Conservation (phyloP, 2,329 filamentous ascomycete genomes). For the Epicoccum nigrum region DNA sequence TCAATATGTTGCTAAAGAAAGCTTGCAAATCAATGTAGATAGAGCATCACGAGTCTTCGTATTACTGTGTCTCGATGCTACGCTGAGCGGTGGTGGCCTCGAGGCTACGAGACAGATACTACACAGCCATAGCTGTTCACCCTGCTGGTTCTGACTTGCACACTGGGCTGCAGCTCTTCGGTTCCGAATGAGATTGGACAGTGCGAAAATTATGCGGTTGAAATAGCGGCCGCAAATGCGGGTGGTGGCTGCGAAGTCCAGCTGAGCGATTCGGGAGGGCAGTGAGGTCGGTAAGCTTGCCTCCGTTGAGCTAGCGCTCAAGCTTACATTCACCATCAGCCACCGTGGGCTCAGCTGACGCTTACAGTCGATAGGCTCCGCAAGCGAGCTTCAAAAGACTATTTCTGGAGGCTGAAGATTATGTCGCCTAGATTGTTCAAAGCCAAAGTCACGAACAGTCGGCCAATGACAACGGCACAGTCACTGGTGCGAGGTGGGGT, state of each 20-base stretch:
- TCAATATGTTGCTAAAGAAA: not conserved
- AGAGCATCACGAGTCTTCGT: not conserved
- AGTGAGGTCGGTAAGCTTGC: constrained; percentile 8
- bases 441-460: too few relatives aligned
- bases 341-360: too few relatives aligned
- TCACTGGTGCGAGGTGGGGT: too few relatives aligned
- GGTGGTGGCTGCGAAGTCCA: constrained; percentile 12
- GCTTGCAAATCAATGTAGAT: not conserved
- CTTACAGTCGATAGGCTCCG: too few relatives aligned
- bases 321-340: not conserved
- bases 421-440: too few relatives aligned
- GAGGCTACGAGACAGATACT: not conserved
- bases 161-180: not conserved
- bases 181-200: not conserved
- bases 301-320: not conserved
- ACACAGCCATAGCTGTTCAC: constrained; percentile 5
- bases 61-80: constrained; percentile 6
- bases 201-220: not conserved
- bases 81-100: constrained; percentile 1
- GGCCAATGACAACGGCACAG: too few relatives aligned
- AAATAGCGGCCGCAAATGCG: not conserved
- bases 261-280: not conserved
- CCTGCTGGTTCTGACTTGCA: not conserved
- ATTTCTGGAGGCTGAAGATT: too few relatives aligned
- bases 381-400: not conserved